Conservation (phyloP, 371 early-diverging fungal genomes). For the Lichtheimia corymbifera region DNA sequence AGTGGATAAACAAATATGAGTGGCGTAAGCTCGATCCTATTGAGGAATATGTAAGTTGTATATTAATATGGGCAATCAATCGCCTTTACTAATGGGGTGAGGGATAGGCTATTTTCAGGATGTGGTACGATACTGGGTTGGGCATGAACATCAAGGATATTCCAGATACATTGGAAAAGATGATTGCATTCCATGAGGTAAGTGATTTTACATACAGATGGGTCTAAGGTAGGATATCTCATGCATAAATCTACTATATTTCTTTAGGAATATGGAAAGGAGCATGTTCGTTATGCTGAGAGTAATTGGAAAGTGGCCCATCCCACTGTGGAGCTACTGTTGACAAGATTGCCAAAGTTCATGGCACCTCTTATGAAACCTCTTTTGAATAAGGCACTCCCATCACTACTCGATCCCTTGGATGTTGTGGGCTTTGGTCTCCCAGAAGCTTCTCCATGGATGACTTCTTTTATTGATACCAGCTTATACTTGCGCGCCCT, state of each 20-base stretch:
- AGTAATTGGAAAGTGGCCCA: constrained; percentile 32
- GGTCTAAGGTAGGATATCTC: no score
- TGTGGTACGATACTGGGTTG: constrained; percentile 44
- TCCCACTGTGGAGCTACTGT: constrained; percentile 29
- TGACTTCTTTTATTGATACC: not conserved
- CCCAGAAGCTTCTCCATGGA: not conserved
- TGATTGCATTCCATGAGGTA: constrained; percentile 30
- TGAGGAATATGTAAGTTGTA: constrained; percentile 34
- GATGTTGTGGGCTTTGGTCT: constrained; percentile 30
- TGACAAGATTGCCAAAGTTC: constrained; percentile 24
- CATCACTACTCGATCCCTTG: constrained; percentile 21
- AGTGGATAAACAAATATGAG: constrained; percentile 49
- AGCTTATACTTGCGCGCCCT: not conserved
- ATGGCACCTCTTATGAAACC: not conserved
- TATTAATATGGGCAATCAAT: not conserved
- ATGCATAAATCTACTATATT: not conserved
- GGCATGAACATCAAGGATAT: constrained; percentile 55
- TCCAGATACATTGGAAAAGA: constrained; percentile 42
- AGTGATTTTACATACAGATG: not conserved
- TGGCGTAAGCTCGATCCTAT: constrained; percentile 45
- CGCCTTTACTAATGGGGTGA: not conserved
- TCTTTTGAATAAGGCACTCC: constrained; percentile 7
- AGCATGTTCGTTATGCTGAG: constrained; percentile 13
- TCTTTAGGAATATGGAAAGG: constrained; percentile 11
- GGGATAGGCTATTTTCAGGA: constrained; percentile 27